A percentile compares a stretch with the other conserved stretches of the same genome.
phyloP scores from a whole-genome alignment of 306 rosid genomes.

The Fragaria iinumae region DNA sequence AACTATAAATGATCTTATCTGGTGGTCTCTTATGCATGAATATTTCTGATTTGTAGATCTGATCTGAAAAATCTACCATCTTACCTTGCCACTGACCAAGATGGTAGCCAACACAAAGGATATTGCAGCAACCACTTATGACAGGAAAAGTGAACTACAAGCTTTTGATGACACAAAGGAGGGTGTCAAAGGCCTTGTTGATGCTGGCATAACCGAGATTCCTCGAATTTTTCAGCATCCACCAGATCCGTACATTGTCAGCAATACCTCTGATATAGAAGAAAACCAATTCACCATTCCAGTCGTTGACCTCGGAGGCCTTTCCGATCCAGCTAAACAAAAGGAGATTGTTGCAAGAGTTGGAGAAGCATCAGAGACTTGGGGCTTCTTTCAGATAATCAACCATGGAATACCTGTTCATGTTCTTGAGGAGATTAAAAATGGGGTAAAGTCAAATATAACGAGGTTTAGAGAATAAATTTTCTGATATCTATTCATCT shows the following conservation, averaged over 20 bases:
- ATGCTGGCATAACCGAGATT: constrained; percentile 50
- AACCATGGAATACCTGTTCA: constrained; percentile 39
- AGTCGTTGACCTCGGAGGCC: constrained; percentile 37
- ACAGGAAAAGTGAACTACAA: constrained; percentile 37
- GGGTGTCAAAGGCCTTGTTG: constrained; percentile 71
- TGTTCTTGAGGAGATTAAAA: constrained; percentile 36
- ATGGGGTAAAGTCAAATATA: too few relatives aligned
- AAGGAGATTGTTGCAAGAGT: constrained; percentile 22
- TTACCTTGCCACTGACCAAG: neutral
- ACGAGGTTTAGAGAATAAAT: too few relatives aligned
- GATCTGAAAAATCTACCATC: neutral
- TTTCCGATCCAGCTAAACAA: constrained; percentile 13
- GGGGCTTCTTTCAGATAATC: constrained; percentile 49
- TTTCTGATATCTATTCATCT: too few relatives aligned
- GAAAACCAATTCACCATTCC: neutral
- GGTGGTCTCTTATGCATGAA: neutral
- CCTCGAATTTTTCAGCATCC: constrained; percentile 46
- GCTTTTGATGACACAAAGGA: constrained; percentile 42
- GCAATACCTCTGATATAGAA: neutral
- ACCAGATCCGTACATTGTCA: neutral
- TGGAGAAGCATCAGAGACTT: constrained; percentile 36
- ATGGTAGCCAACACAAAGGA: too few relatives aligned
- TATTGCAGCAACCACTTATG: constrained; percentile 17
- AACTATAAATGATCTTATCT: neutral
- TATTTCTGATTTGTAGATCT: neutral